Evolutionary conservation across 208 protist species (phyloP).

Genomic region (Trypanosoma platydactyli): DNA sequence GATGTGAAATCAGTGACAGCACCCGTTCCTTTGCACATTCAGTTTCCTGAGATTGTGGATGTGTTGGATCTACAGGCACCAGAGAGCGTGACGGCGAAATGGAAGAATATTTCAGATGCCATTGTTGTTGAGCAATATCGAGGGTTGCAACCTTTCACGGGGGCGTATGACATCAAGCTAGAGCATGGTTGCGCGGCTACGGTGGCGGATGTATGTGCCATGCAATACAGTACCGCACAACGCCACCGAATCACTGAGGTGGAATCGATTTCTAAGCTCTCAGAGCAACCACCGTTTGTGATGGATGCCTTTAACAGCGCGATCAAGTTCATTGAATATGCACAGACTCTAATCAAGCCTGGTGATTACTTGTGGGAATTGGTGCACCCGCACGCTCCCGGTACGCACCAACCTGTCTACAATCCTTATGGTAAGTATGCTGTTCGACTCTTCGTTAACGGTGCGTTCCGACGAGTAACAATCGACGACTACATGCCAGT

Average conservation of each 20-base stretch:
- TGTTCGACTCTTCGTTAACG: slow-evolving; percentile 88
- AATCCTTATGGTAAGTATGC: slow-evolving; percentile 91
- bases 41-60: slow-evolving; percentile 75
- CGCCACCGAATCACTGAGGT: slow-evolving; percentile 75
- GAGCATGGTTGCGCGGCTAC: slow-evolving; percentile 61
- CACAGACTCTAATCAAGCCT: slow-evolving; percentile 44
- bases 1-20: slow-evolving; percentile 27
- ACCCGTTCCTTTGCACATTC: slow-evolving; percentile 43
- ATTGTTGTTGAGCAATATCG: slow-evolving; percentile 62
- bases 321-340: slow-evolving; percentile 59
- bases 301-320: slow-evolving; percentile 91
- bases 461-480: slow-evolving; percentile 77
- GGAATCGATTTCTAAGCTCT: slow-evolving; percentile 61
- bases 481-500: slow-evolving; percentile 89
- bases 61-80: slow-evolving; percentile 51
- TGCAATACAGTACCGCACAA: slow-evolving; percentile 79
- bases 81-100: slow-evolving; percentile 38
- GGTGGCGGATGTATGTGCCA: slow-evolving; percentile 64
- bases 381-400: slow-evolving; percentile 80
- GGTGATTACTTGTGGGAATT: slow-evolving; percentile 90
- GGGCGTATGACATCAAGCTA: slow-evolving; percentile 74
- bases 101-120: slow-evolving; percentile 29
- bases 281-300: slow-evolving; percentile 74
- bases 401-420: slow-evolving; percentile 85
- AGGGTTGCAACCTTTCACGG: slow-evolving; percentile 62